Conservation (phyloP, 1,139 yeast genomes). For the Torulaspora pretoriensis region DNA sequence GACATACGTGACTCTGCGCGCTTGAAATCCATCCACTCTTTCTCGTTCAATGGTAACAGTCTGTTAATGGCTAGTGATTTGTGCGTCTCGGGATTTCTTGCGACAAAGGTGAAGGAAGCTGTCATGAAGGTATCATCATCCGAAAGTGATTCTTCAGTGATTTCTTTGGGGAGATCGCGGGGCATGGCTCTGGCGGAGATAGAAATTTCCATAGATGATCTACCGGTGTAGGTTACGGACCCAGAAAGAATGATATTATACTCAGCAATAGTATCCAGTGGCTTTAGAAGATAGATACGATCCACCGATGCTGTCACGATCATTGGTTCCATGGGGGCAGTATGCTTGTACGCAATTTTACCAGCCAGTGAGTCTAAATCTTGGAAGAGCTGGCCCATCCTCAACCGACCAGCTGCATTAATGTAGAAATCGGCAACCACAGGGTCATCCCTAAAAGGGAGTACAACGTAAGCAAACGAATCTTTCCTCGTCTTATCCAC, state of each 20-base stretch:
- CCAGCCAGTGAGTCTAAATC: slow-evolving; percentile 90
- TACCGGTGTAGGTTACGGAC: slow-evolving; percentile 87
- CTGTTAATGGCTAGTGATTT: slow-evolving; percentile 81
- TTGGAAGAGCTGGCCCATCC: slow-evolving; percentile 89
- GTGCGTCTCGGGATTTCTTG: slow-evolving; percentile 86
- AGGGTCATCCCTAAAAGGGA: slow-evolving; percentile 81
- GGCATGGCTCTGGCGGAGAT: slow-evolving; percentile 81
- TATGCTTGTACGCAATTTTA: slow-evolving; percentile 77
- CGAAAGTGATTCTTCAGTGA: slow-evolving; percentile 41
- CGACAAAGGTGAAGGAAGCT: slow-evolving; percentile 93
- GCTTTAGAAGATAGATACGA: slow-evolving; percentile 80
- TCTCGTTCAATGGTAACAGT: slow-evolving; percentile 65
- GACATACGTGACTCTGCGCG: slow-evolving; percentile 88
- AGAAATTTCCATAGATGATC: slow-evolving; percentile 91
- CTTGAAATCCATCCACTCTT: slow-evolving; percentile 77
- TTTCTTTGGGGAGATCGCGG: slow-evolving; percentile 42
- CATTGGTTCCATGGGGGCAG: slow-evolving; percentile 88
- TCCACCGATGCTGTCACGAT: slow-evolving; percentile 94
- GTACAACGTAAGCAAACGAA: slow-evolving; percentile 65
- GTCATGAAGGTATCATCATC: slow-evolving; percentile 61
- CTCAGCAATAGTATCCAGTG: slow-evolving; percentile 71
- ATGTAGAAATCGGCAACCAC: slow-evolving; percentile 84
- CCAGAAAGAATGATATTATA: slow-evolving; percentile 83
- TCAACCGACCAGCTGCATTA: slow-evolving; percentile 79
- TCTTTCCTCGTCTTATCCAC: slow-evolving; percentile 71